phyloP scores from a whole-genome alignment of 352 stramenopile genomes.

The Phytophthora fragariaefolia region DNA sequence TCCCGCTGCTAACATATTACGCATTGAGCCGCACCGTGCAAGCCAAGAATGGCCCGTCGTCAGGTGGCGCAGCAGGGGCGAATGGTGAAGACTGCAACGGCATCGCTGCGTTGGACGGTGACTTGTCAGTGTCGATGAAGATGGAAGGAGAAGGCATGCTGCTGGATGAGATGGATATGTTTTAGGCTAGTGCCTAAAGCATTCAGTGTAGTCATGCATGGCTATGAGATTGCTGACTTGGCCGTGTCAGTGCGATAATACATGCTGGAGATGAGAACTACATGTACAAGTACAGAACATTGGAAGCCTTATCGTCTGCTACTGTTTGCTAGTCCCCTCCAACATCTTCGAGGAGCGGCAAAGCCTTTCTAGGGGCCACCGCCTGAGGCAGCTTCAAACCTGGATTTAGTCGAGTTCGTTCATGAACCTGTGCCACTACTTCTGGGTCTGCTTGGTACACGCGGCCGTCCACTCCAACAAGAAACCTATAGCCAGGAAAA shows the following conservation, averaged over 20 bases:
- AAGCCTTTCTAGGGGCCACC: constrained; percentile 30
- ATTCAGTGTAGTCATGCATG: neutral
- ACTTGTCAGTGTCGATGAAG: constrained; percentile 80
- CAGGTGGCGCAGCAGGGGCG: constrained; percentile 15
- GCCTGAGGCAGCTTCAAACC: constrained; percentile 57
- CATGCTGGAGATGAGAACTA: constrained; percentile 4
- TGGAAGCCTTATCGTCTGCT: constrained; percentile 1
- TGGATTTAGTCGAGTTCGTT: constrained; percentile 51
- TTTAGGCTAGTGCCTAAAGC: constrained; percentile 42
- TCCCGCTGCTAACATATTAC: constrained; percentile 84
- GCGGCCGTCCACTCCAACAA: constrained; percentile 83
- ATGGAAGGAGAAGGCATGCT: constrained; percentile 86
- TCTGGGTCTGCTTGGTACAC: constrained; percentile 84
- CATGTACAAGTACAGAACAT: constrained; percentile 14
- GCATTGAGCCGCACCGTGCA: constrained; percentile 63
- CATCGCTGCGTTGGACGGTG: constrained; percentile 77
- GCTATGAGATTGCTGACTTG: neutral
- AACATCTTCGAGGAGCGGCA: constrained; percentile 25
- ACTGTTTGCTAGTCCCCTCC: constrained; percentile 27
- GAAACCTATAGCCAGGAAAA: constrained; percentile 52
- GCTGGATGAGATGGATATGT: constrained; percentile 88
- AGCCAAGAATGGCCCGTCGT: constrained; percentile 46
- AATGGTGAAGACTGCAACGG: constrained; percentile 74
- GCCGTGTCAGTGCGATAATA: neutral
- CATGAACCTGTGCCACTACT: constrained; percentile 54